Base-by-base conservation (phyloP, 306 rosid species). In the Prunus fruticosa region DNA sequence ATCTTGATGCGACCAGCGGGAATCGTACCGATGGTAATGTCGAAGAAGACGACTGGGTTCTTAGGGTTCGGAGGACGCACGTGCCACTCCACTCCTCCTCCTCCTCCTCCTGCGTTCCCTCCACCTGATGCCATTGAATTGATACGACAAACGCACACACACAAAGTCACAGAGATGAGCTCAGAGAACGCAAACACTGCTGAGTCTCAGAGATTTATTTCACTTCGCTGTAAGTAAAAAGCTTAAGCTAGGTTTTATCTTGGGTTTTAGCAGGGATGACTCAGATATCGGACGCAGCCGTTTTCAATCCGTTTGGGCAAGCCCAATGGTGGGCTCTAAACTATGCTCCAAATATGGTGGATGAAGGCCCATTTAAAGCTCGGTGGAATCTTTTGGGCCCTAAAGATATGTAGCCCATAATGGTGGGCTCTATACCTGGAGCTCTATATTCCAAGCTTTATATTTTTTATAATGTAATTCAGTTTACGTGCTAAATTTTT, bases 1-100 rank as follows among this genome's bases (percentile, higher is more conserved):
- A 95, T 92, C 90, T 92, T 92, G 90, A 95, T 95, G 71, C 98
- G 93, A 41, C 98, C 98, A 0, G 97, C 97, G 0, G 98, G 96
- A n/a, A 95, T 90, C 83, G 87, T 88, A 58, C 98, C 98, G 87
- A 95, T 95, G 81, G 97, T 95, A 54, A 95, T 82, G 83, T 95
- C 97, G 85, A 95, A 95, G 96, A 95, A 95, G 46, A 95, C 97
- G 77, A 95, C 79, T 2, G 98, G 98, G 79, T 95, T 95, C 86
- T 95, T 95, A 62, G 97, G 96, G 97, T 95, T 95, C 0, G 96
- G 91, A 75, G 98, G 98, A 30, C 98, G 86, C 79, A 86, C 95
- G 83, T 94, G 98, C 98, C 98, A 94, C 81, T 94, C 98, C 38
- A 94, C 89, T 1, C 84, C 85, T 52, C 64, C 43, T 38, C 34